Evolutionary conservation across 108 stramenopile genomes (phyloP), one percentile per base, ranked within the genome.

Genomic region (Schizochytrium sp.): DNA sequence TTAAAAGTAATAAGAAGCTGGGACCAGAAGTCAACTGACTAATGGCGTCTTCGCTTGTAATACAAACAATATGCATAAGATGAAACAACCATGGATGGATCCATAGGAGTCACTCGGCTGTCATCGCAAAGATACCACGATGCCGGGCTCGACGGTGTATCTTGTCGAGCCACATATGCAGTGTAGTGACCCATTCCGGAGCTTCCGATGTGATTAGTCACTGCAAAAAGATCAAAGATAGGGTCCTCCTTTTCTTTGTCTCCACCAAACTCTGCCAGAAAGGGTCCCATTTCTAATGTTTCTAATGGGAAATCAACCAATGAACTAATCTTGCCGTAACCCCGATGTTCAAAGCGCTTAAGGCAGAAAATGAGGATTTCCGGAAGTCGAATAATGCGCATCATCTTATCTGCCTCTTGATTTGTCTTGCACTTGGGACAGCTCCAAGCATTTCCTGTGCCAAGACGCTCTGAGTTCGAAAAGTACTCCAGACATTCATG

Each of bases 171-270:
- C 76, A 55, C 76, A 50, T 83, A 40, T n/a, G 76, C 76, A n/a
- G 76, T 83, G 76, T 83, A 83, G 47, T 83, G 76, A 28, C 76
- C 76, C 47, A 83, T 55, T 10, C 76, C 76, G 50, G 76, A 15
- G 15, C 50, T 55, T 5, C 76, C 76, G 12, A 55, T 55, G 53
- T 83, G 76, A 1, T 83, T 83, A 10, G 76, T 83, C 50, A 83
- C 76, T 7, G 76, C 76, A 1, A 83, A 83, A 55, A 83, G 53
- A 53, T 83, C 76, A 42, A 83, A 83, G 3, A 83, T n/a, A 17
- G 76, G 49, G 76, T 83, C 76, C 2, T 83, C 76, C 76, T 55
- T 83, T 83, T 83, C 76, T n/a, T 55, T 49, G 50, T 83, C 76
- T 55, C 76, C 76, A 2, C 76, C 76, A 55, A 83, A 83, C 45